Evolutionary conservation across 2,329 filamentous ascomycete genomes (phyloP).

Genomic region (Exutisphaerella laricina): DNA sequence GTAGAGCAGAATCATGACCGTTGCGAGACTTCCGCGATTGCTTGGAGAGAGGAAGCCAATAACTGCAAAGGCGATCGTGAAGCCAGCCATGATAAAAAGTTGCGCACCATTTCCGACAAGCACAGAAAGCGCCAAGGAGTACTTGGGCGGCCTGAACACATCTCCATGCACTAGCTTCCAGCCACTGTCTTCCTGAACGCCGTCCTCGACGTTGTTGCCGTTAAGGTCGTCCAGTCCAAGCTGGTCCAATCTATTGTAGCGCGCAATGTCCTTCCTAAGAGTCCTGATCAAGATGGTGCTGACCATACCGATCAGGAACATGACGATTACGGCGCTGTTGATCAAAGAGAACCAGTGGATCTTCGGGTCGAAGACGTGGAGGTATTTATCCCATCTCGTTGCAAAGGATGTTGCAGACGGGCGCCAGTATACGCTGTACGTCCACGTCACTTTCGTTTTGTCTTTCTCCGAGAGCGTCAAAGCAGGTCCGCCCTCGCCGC

Average conservation of each 20-base stretch:
- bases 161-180: constrained; percentile 99
- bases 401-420: constrained; percentile 84
- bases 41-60: constrained; percentile 93
- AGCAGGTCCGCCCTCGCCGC: constrained; percentile 52
- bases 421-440: constrained; percentile 88
- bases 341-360: constrained; percentile 99
- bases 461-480: constrained; percentile 61
- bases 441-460: constrained; percentile 67
- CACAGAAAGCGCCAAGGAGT: constrained; percentile 77
- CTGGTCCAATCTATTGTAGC: constrained; percentile 91
- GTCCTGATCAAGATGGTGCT: constrained; percentile 86
- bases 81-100: constrained; percentile 94
- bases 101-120: constrained; percentile 91
- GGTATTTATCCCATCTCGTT: constrained; percentile 97
- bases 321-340: constrained; percentile 90
- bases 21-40: constrained; percentile 88
- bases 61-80: constrained; percentile 88
- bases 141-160: constrained; percentile 83
- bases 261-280: constrained; percentile 87
- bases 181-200: constrained; percentile 93
- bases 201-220: constrained; percentile 73
- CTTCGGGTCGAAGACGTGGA: constrained; percentile 94
- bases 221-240: constrained; percentile 86
- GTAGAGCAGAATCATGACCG: constrained; percentile 88
- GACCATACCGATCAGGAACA: constrained; percentile 86